Evolutionary conservation across 345 rosid species (phyloP).

Genomic region (Theobroma cacao): DNA sequence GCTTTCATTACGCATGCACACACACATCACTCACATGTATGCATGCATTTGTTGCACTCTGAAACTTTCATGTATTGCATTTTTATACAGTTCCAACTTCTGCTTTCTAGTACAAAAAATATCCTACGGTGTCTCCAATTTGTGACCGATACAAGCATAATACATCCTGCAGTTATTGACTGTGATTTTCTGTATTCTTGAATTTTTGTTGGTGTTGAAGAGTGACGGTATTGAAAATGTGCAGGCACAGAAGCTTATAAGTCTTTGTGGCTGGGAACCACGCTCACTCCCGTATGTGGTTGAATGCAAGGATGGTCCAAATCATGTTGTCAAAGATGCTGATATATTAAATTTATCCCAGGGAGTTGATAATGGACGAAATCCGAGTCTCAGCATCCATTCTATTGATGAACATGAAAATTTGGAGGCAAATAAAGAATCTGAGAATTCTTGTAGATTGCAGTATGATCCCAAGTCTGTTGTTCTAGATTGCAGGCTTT

Average conservation of each 20-base stretch:
- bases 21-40: too few relatives aligned
- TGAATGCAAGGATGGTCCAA: constrained; percentile 49
- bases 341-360: constrained; percentile 32
- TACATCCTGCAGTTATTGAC: not conserved
- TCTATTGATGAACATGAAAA: constrained; percentile 25
- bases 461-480: constrained; percentile 69
- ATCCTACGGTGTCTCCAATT: not conserved
- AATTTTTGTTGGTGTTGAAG: constrained; percentile 11
- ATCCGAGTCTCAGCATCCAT: constrained; percentile 28
- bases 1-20: not conserved
- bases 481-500: constrained; percentile 85
- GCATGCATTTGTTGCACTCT: not conserved
- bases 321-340: constrained; percentile 32
- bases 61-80: not conserved
- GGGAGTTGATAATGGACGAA: constrained; percentile 34
- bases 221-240: constrained; percentile 15
- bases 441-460: constrained; percentile 27
- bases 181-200: not conserved
- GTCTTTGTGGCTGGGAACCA: constrained; percentile 97
- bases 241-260: constrained; percentile 77
- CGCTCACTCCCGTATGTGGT: constrained; percentile 74
- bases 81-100: not conserved
- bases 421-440: constrained; percentile 32
- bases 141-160: not conserved
- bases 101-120: not conserved